A percentile compares a stretch with the other conserved stretches of the same genome.
Conservation (phyloP, 2,329 filamentous ascomycete genomes). For the Paradendryphiella salina region DNA sequence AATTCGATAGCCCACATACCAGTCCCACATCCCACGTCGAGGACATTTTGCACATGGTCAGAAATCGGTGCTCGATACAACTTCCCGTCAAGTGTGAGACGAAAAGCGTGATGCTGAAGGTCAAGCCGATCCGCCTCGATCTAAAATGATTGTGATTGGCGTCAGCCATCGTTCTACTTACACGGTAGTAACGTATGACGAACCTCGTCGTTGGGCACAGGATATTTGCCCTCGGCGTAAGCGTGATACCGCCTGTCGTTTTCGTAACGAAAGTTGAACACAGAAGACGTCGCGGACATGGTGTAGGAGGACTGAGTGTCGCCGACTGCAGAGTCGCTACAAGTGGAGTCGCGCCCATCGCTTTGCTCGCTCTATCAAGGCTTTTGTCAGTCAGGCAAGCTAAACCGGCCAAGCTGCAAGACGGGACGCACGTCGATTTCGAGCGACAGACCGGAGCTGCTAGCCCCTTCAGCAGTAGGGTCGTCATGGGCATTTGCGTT, state of each 20-base stretch:
- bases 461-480: constrained; percentile 23
- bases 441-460: constrained; percentile 29
- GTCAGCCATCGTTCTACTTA: constrained; percentile 1
- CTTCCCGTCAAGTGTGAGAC: constrained; percentile 39
- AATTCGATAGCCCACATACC: constrained; percentile 43
- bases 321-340: constrained; percentile 23
- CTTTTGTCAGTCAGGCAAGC: constrained; percentile 18
- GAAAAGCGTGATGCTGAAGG: constrained; percentile 42
- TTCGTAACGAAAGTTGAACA: constrained; percentile 39
- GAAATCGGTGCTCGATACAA: constrained; percentile 36
- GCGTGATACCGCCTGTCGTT: constrained; percentile 40
- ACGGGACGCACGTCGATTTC: constrained; percentile 33
- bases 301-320: constrained; percentile 23
- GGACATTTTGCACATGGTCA: constrained; percentile 33
- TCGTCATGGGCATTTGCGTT: constrained; percentile 2
- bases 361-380: constrained; percentile 18
- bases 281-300: constrained; percentile 38
- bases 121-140: constrained; percentile 37
- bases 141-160: constrained; percentile 9
- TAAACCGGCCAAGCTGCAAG: constrained; percentile 6
- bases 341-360: constrained; percentile 37
- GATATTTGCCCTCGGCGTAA: constrained; percentile 39
- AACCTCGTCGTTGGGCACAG: constrained; percentile 41
- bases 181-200: not conserved
- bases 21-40: constrained; percentile 42